A percentile compares a stretch with the other conserved stretches of the same genome.
These are phyloP conservation scores for Candida multigemmis DNA, from an alignment of 805 yeast genomes.

Conservation along the genomic window DNA sequence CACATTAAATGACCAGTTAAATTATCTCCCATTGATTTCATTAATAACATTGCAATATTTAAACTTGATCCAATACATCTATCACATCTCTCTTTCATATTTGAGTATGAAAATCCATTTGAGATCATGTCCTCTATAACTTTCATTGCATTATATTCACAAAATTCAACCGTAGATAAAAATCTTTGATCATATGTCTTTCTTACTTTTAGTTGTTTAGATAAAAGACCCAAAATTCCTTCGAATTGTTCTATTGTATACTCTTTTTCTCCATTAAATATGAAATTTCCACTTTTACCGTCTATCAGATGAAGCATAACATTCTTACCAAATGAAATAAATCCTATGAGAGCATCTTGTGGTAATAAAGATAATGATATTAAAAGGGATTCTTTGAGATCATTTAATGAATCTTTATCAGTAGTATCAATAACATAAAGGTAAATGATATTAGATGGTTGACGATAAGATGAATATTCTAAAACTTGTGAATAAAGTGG, in stretches of 20 bases:
- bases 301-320: slow-evolving; percentile 61
- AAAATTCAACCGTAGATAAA: slow-evolving; percentile 63
- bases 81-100: slow-evolving; percentile 55
- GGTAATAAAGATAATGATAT: slow-evolving; percentile 75
- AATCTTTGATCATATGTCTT: too few relatives aligned
- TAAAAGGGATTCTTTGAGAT: slow-evolving; percentile 73
- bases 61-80: slow-evolving; percentile 93
- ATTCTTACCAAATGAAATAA: slow-evolving; percentile 83
- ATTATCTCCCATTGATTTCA: slow-evolving; percentile 76
- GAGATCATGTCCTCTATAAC: slow-evolving; percentile 75
- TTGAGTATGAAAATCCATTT: slow-evolving; percentile 47
- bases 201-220: slow-evolving; percentile 12
- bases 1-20: slow-evolving; percentile 77
- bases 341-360: slow-evolving; percentile 81
- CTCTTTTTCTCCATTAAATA: slow-evolving; percentile 86
- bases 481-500: slow-evolving; percentile 75
- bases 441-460: slow-evolving; percentile 81
- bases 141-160: slow-evolving; percentile 76
- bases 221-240: slow-evolving; percentile 34
- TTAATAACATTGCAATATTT: slow-evolving; percentile 70
- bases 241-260: slow-evolving; percentile 63
- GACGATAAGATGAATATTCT: slow-evolving; percentile 77
- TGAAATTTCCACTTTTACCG: slow-evolving; percentile 24
- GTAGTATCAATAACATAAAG: slow-evolving; percentile 65
- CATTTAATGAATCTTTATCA: slow-evolving; percentile 76